phyloP scores from a whole-genome alignment of 208 protist species.

The Entamoeba histolytica region DNA sequence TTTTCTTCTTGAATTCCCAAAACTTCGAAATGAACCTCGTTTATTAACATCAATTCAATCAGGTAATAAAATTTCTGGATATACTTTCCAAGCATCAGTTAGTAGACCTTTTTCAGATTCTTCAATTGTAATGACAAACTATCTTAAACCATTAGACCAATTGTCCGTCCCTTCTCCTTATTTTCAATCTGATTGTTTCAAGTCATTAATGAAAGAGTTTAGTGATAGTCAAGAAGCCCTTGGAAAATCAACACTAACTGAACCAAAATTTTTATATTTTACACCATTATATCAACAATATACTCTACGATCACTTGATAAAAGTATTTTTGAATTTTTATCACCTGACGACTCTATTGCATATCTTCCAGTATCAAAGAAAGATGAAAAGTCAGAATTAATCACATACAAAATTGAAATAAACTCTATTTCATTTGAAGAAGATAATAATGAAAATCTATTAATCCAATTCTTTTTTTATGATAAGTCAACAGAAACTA shows the following conservation, averaged over 20 bases:
- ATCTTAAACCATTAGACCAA: neutral
- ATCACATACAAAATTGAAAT: neutral
- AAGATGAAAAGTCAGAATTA: neutral
- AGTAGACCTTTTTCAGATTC: neutral
- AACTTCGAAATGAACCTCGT: neutral
- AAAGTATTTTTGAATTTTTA: neutral
- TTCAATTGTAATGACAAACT: neutral
- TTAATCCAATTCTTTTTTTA: neutral
- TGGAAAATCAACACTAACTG: neutral
- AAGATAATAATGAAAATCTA: neutral
- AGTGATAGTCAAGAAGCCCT: neutral
- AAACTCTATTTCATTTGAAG: neutral
- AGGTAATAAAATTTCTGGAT: neutral
- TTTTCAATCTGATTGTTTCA: neutral
- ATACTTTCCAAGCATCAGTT: neutral
- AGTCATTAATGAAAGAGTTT: neutral
- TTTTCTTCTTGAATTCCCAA: too few species aligned
- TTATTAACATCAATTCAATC: neutral
- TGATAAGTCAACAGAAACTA: neutral
- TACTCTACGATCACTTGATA: neutral
- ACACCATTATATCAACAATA: neutral
- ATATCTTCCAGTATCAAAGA: neutral
- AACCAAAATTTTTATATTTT: neutral
- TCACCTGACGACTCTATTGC: neutral
- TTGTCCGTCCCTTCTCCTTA: neutral